phyloP scores from a whole-genome alignment of 2,329 filamentous ascomycete genomes.

The Calcarisporium arbuscula region DNA sequence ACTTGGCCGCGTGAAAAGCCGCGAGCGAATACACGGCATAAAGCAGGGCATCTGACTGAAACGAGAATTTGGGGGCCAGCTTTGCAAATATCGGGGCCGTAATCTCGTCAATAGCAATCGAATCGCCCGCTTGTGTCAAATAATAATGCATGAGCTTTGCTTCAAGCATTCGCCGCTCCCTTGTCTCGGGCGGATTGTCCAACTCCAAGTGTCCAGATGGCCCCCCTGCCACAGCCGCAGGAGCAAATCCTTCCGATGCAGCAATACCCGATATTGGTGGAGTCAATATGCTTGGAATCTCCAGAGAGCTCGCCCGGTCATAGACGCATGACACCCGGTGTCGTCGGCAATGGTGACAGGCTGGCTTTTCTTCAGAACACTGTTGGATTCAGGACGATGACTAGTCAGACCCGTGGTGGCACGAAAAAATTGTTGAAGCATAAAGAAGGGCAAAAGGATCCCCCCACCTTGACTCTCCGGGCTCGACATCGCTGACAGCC shows the following conservation, averaged over 20 bases:
- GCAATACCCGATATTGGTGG: no score
- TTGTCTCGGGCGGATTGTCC: constrained; percentile 11
- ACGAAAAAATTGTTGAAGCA: no score
- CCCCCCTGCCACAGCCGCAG: no score
- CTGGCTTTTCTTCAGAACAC: constrained; percentile 15
- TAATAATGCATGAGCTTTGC: constrained; percentile 14
- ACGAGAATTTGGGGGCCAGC: constrained; percentile 8
- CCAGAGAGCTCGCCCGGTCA: constrained; percentile 9
- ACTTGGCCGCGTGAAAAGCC: constrained; percentile 10
- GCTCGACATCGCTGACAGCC: constrained; percentile 14
- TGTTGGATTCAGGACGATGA: no score
- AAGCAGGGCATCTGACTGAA: constrained; percentile 13
- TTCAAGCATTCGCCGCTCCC: constrained; percentile 12
- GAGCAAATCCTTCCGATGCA: no score
- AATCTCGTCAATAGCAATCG: constrained; percentile 12
- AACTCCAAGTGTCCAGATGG: no score
- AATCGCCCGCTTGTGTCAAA: constrained; percentile 10
- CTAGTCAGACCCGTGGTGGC: no score
- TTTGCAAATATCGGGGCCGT: constrained; percentile 7
- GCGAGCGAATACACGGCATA: constrained; percentile 14
- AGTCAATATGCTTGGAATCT: constrained; percentile 3
- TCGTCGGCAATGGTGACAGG: constrained; percentile 12
- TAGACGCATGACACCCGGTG: constrained; percentile 12
- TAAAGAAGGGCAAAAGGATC: not conserved
- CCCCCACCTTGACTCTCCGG: constrained; percentile 11